Base-by-base conservation (phyloP, 148 eudicot species). In the Persicaria maculosa region DNA sequence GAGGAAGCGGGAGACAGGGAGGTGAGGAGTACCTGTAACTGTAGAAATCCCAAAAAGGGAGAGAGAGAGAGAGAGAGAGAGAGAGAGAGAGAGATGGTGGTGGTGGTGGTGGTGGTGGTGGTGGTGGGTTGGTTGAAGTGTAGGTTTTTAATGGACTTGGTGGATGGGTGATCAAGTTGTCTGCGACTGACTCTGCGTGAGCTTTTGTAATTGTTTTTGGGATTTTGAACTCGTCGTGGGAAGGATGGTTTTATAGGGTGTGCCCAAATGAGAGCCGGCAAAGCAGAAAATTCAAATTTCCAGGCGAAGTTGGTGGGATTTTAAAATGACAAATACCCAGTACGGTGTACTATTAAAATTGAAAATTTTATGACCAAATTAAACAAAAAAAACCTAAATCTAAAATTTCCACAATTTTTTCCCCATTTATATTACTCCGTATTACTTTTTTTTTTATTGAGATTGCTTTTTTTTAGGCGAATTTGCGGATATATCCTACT, bases 21-120 rank as follows among this genome's bases (percentile, higher is more conserved):
- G 70, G 45, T 65, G 70, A 65, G 70, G 70, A 46, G 36, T 31
- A 65, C 70, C 70, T 65, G 70, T 65, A 65, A 36, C 40, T 31
- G 40, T 3, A 31, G 40, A 31, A 31, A 31, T 3, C 40, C 40
- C 40, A 31, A 31, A 31, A 31, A 31, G 40, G 40, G 9, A 8
- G 22, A 59, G 1, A 59, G 25, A 55, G 7, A 53, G 58, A n/a
- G 61, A 25, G n/a, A n/a, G n/a, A n/a, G n/a, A 31, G 40, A 12
- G 9, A 8, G 22, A 59, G 1, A 59, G 25, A 55, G 7, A 53
- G 58, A n/a, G 61, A 25, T n/a, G n/a, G n/a, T 53, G 58, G 62
- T 62, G 31, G 70, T 65, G 46, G 70, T 65, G 70, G 70, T 12
- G 15, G 70, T 2, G 43, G 46, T 65, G 47, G 61, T 53, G 58